Evolutionary conservation across 352 stramenopile species (phyloP).

Genomic region (Phytophthora nicotianae): DNA sequence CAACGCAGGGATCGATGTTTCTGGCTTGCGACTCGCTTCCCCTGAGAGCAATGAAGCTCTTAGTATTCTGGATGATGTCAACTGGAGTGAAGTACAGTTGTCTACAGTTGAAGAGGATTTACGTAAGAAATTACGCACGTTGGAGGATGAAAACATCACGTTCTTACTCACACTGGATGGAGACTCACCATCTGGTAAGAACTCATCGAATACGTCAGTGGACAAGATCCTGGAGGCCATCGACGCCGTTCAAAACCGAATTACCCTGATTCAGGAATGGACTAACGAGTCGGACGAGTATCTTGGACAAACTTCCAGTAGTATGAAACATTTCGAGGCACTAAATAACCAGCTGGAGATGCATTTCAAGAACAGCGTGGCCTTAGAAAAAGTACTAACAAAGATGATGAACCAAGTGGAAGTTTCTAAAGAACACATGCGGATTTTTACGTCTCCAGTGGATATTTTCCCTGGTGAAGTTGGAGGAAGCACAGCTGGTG

Average conservation of each 20-base stretch:
- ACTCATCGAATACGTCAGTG: conserved; percentile 37
- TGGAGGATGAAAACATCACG: conserved; percentile 80
- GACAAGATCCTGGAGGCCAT: conserved; percentile 68
- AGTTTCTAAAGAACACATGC: conserved; percentile 60
- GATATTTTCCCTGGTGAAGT: conserved; percentile 55
- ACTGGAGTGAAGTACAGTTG: conserved; percentile 65
- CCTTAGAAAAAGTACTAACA: conserved; percentile 60
- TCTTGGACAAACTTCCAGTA: conserved; percentile 62
- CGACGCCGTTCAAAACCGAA: conserved; percentile 49
- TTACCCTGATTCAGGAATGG: conserved; percentile 57
- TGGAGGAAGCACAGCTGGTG: conserved; percentile 10
- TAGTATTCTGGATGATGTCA: conserved; percentile 49
- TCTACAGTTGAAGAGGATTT: conserved; percentile 58
- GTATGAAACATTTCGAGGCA: conserved; percentile 80
- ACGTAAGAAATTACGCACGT: conserved; percentile 52
- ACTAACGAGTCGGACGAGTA: conserved; percentile 66
- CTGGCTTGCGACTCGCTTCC: conserved; percentile 48
- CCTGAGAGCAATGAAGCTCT: conserved; percentile 67
- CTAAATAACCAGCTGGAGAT: conserved; percentile 84
- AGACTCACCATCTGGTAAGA: conserved; percentile 13
- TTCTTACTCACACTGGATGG: conserved; percentile 75
- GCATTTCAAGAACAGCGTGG: conserved; percentile 81
- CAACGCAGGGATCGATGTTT: conserved; percentile 20
- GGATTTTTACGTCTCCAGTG: conserved; percentile 52
- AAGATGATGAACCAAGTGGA: conserved; percentile 57